A percentile compares a stretch with the other conserved stretches of the same genome.
Conservation (phyloP, 306 rosid species). For the Lupinus albus region DNA sequence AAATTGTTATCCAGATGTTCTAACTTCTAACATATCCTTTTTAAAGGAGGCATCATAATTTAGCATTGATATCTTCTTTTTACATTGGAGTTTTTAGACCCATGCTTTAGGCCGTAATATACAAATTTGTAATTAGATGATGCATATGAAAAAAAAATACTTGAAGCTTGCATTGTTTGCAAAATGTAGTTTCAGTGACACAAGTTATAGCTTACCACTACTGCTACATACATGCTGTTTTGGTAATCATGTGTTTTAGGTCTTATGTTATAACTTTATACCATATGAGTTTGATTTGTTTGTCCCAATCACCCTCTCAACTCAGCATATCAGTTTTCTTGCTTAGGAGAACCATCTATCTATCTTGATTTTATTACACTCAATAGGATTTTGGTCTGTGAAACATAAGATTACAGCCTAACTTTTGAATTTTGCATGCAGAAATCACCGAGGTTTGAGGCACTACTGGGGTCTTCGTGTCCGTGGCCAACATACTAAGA, state of each 20-base stretch:
- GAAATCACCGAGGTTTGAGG: constrained; percentile 51
- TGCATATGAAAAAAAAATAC: too few species aligned
- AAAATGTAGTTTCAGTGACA: background rate
- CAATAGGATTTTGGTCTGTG: background rate
- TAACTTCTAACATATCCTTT: background rate
- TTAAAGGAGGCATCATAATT: background rate
- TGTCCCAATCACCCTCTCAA: background rate
- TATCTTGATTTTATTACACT: background rate
- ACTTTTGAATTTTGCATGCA: constrained; percentile 27
- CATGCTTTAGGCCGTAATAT: background rate
- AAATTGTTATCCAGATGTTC: background rate
- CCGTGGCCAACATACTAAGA: constrained; percentile 92
- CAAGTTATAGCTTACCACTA: background rate
- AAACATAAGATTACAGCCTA: background rate
- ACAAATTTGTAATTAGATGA: background rate
- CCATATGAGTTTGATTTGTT: background rate
- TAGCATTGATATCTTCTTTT: background rate
- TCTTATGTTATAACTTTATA: background rate
- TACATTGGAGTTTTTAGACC: background rate
- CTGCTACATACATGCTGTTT: background rate
- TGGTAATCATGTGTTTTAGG: background rate
- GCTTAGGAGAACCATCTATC: background rate
- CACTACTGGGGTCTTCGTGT: constrained; percentile 60
- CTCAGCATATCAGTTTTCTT: background rate
- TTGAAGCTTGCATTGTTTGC: background rate